Percentiles rank a stretch among this genome's conserved stretches.
phyloP scores from a whole-genome alignment of 2,329 filamentous ascomycete species.

The Ophiostoma ulmi region DNA sequence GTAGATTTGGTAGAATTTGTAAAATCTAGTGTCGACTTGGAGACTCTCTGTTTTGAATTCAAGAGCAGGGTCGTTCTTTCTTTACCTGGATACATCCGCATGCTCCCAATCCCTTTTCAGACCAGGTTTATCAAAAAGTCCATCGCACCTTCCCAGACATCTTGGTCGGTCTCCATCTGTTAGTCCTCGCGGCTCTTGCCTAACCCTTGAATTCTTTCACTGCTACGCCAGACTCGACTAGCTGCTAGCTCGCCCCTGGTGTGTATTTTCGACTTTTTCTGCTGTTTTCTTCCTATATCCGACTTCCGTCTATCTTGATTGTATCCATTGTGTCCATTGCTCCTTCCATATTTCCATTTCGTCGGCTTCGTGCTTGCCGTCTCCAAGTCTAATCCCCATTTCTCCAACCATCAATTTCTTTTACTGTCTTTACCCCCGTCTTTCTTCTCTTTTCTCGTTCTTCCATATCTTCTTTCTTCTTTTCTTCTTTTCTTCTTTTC shows the following conservation, averaged over 20 bases:
- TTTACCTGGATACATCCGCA: not conserved
- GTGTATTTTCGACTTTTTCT: conserved; percentile 2
- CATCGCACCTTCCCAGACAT: not conserved
- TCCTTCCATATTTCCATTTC: not conserved
- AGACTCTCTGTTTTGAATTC: not conserved
- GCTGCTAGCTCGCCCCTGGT: not conserved
- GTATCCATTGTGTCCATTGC: not conserved
- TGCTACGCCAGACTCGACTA: not conserved
- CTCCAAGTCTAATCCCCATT: not conserved
- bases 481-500: not conserved
- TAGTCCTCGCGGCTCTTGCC: not conserved
- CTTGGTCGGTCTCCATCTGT: not conserved
- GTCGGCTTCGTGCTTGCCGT: not conserved
- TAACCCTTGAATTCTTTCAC: not conserved
- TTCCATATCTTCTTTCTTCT: not conserved
- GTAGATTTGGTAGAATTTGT: not conserved
- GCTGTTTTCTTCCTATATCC: not conserved
- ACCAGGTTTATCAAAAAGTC: not conserved
- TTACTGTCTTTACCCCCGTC: not conserved
- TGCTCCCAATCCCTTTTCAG: not conserved
- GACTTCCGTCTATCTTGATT: not conserved
- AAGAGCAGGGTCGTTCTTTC: not conserved
- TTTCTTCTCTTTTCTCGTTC: not conserved
- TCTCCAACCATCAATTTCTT: not conserved
- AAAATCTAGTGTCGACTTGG: not conserved